Evolutionary conservation across 1,284 basidiomycete genomes (phyloP).

Genomic region (Leccinum subatratum): DNA sequence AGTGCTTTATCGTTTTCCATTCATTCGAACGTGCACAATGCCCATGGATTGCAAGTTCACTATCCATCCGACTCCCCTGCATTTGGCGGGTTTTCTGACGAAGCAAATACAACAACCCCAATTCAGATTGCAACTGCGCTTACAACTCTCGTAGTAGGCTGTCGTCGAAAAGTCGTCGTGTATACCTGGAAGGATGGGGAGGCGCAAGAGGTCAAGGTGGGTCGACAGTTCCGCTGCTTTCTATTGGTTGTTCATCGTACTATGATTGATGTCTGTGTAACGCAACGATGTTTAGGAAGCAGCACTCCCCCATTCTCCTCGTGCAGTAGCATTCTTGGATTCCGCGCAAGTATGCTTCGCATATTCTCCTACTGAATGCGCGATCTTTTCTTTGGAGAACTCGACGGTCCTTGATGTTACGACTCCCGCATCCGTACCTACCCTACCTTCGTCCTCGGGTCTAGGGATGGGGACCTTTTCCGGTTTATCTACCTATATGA

Average conservation of each 20-base stretch:
- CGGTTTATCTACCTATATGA: conserved; percentile 83
- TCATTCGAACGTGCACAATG: conserved; percentile 53
- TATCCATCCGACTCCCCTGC: conserved; percentile 1
- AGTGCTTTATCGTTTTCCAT: conserved; percentile 78
- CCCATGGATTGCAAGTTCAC: conserved; percentile 12
- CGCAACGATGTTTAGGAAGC: conserved; percentile 54
- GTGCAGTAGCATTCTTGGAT: conserved; percentile 67
- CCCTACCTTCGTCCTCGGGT: conserved; percentile 43
- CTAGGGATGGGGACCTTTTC: conserved; percentile 62
- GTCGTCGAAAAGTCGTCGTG: conserved; percentile 78
- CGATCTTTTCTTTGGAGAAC: conserved; percentile 63
- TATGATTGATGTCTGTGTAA: conserved; percentile 9
- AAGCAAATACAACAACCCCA: conserved; percentile 31
- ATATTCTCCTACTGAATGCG: conserved; percentile 72
- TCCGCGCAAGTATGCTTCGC: conserved; percentile 66
- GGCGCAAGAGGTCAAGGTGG: conserved; percentile 68
- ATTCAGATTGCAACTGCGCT: conserved; percentile 51
- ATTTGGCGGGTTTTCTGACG: conserved; percentile 24
- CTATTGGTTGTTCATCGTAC: neutral
- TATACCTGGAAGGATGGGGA: conserved; percentile 87
- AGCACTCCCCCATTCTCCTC: conserved; percentile 78
- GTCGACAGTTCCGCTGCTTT: conserved; percentile 14
- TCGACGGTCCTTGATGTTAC: conserved; percentile 57
- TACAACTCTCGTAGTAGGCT: conserved; percentile 82
- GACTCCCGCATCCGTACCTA: conserved; percentile 39